Percentiles rank a stretch among this genome's conserved stretches.
phyloP scores from a whole-genome alignment of 768 basidiomycete species.

The Candolleomyces eurysporus region DNA sequence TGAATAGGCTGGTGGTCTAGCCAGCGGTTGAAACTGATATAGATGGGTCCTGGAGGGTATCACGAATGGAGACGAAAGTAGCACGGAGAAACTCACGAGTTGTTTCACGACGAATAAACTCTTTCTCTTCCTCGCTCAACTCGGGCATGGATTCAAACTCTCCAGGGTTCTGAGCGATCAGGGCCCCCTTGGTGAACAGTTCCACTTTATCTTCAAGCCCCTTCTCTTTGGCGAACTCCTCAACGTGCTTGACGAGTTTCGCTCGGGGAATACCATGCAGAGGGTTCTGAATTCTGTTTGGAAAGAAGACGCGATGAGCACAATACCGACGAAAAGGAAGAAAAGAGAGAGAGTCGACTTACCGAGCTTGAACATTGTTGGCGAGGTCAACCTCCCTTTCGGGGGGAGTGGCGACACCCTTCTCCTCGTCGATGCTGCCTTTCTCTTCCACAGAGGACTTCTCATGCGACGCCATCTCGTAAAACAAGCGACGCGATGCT shows the following conservation, averaged over 20 bases:
- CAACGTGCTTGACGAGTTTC: slow-evolving; percentile 57
- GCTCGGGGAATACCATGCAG: slow-evolving; percentile 57
- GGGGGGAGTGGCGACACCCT: slow-evolving; percentile 2
- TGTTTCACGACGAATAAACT: slow-evolving; percentile 42
- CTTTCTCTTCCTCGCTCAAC: slow-evolving; percentile 36
- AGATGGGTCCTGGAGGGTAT: slow-evolving; percentile 1
- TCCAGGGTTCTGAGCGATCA: slow-evolving; percentile 67
- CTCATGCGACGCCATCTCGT: slow-evolving; percentile 9
- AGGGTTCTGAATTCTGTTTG: slow-evolving; percentile 42
- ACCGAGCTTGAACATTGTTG: slow-evolving; percentile 44
- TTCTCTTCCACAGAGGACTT: not conserved
- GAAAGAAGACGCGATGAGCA: not conserved
- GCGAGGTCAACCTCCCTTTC: slow-evolving; percentile 26
- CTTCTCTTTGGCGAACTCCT: slow-evolving; percentile 53
- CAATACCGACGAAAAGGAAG: not conserved
- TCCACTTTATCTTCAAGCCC: slow-evolving; percentile 42
- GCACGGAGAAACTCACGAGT: slow-evolving; percentile 31
- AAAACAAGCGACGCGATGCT: not conserved
- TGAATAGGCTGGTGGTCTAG: not conserved
- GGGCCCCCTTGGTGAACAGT: slow-evolving; percentile 65
- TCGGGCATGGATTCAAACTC: slow-evolving; percentile 41
- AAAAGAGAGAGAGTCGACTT: not conserved
- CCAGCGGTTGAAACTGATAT: not conserved
- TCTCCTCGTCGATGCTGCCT: slow-evolving; percentile 4
- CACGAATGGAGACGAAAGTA: not conserved